phyloP scores from a whole-genome alignment of 371 early-diverging fungal genomes.

The Saksenaea vasiformis region DNA sequence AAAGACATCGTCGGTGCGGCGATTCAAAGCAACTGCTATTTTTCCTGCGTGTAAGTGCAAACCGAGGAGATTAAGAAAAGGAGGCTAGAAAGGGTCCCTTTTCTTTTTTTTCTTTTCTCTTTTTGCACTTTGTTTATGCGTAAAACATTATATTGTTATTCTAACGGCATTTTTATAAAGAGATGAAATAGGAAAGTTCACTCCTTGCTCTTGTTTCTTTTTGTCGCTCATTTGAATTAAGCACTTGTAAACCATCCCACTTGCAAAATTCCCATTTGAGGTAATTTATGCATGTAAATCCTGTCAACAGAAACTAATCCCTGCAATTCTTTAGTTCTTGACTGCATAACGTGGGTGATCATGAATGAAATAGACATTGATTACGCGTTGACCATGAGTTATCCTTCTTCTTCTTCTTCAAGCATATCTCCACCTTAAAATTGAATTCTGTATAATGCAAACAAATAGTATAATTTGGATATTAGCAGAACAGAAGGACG shows the following conservation, averaged over 20 bases:
- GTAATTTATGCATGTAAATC: constrained; percentile 2
- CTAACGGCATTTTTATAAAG: neutral
- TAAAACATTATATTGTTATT: neutral
- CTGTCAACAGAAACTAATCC: neutral
- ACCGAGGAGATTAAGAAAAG: constrained; percentile 7
- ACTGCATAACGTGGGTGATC: neutral
- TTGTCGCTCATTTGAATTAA: neutral
- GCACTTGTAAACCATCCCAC: neutral
- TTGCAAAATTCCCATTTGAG: neutral
- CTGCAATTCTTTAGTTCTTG: neutral
- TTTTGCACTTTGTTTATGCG: too few relatives aligned
- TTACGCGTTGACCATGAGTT: too few relatives aligned
- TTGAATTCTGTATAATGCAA: too few relatives aligned
- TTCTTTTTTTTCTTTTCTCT: neutral
- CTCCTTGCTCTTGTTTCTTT: neutral
- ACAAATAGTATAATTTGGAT: too few relatives aligned
- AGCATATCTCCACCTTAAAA: too few relatives aligned
- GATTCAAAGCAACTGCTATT: constrained; percentile 3
- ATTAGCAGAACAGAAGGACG: too few relatives aligned
- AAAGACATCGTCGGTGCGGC: constrained; percentile 3
- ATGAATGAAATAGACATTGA: too few relatives aligned
- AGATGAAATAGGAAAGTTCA: neutral
- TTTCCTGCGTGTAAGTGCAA: neutral
- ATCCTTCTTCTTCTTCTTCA: too few relatives aligned
- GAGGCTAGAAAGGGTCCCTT: neutral